Evolutionary conservation across 768 basidiomycete genomes (phyloP), one percentile per base, ranked within the genome.

Genomic region (Mycena vulgaris): DNA sequence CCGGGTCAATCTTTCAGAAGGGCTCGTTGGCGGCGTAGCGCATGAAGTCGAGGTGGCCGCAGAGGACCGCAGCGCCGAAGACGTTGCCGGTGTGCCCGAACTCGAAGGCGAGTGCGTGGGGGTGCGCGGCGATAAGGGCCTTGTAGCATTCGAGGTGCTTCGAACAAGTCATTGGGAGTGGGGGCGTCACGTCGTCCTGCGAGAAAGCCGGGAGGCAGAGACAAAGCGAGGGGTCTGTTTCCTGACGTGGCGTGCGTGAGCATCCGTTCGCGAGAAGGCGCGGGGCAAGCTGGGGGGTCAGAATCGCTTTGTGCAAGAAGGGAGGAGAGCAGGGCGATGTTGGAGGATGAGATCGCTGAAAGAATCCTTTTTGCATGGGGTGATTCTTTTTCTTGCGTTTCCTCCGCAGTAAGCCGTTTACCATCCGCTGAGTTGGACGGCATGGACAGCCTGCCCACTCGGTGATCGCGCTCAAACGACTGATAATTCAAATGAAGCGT

Each of bases 21-120:
- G 40, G n/a, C 14, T 62, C 67, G 40, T 68, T 60, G 5, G 52
- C 59, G 27, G 49, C 48, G 33, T 48, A 27, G 42, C 52, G 45
- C 51, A 68, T 57, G 33, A 68, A 68, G 1, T 53, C 60, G 40
- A 48, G 33, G 60, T 68, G 45, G 10, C 40, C 53, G 19, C 33
- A 17, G 8, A 55, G 3, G 40, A 63, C n/a, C 6, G 67, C 60
- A 11, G 5, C 13, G 1, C 60, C 60, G 42, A 68, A 61, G 2
- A 63, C 37, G 42, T 68, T 60, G 11, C n/a, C 66, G 5, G 23
- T 47, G 25, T 68, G 66, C 3, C 67, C 67, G 52, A 68, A 33
- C 14, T 39, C 67, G 45, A 55, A 68, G 30, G 49, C 37, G 39
- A 68, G 58, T 8, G 67, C 60, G 30, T 68, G 67, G 13, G 67